These are phyloP conservation scores for Drechslera avenae DNA, from an alignment of 2,329 filamentous ascomycete genomes.

Conservation along the genomic window DNA sequence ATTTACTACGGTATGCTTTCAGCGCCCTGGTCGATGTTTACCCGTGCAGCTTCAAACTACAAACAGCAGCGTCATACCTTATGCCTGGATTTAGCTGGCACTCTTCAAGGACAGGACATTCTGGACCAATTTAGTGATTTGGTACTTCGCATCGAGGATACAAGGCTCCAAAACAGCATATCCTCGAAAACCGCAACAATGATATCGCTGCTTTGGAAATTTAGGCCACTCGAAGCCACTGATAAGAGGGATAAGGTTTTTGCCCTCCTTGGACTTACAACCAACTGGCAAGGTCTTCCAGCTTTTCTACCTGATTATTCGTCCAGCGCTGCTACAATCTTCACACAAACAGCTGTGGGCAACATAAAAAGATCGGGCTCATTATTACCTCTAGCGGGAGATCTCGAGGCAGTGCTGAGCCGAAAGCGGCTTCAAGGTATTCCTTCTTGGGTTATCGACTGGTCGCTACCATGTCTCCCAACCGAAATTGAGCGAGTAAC, in stretches of 20 bases:
- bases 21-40: slow-evolving; percentile 30
- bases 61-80: slow-evolving; percentile 18
- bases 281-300: slow-evolving; percentile 18
- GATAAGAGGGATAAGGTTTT: slow-evolving; percentile 30
- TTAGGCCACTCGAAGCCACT: slow-evolving; percentile 23
- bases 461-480: slow-evolving; percentile 24
- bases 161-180: slow-evolving; percentile 7
- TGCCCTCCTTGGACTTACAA: slow-evolving; percentile 22
- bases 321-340: slow-evolving; percentile 1
- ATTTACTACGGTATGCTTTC: slow-evolving; percentile 25
- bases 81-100: slow-evolving; percentile 10
- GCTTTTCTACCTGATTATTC: slow-evolving; percentile 20
- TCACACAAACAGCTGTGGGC: slow-evolving; percentile 12
- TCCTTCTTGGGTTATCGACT: slow-evolving; percentile 30
- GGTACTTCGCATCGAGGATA: slow-evolving; percentile 23
- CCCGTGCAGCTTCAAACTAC: slow-evolving; percentile 20
- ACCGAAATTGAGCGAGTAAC: slow-evolving; percentile 21
- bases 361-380: slow-evolving; percentile 14
- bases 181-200: slow-evolving; percentile 9
- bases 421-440: slow-evolving; percentile 20
- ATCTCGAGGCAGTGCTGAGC: slow-evolving; percentile 19
- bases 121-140: slow-evolving; percentile 21
- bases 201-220: slow-evolving; percentile 24
- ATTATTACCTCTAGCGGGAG: slow-evolving; percentile 21
- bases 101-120: slow-evolving; percentile 11